These are phyloP conservation scores for Passalora sequoiae DNA, from an alignment of 2,329 filamentous ascomycete species.

Conservation along the genomic window DNA sequence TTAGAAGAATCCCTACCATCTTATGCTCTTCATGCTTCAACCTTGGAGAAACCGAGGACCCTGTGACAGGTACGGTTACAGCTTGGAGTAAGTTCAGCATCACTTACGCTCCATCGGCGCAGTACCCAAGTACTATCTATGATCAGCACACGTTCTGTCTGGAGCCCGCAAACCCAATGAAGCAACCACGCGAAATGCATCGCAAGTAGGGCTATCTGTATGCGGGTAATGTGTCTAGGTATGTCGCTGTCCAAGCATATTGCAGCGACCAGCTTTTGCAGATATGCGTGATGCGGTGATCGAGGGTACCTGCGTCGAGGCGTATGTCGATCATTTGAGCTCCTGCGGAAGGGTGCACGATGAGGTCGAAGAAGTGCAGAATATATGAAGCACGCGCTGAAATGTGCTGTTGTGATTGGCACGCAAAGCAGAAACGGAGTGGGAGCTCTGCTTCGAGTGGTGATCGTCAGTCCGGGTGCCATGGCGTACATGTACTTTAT, in stretches of 20 bases:
- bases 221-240: no score
- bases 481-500: no score
- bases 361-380: background rate
- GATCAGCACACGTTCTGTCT: background rate
- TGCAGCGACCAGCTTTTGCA: background rate
- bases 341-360: background rate
- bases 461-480: background rate
- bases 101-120: background rate
- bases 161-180: background rate
- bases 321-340: constrained; percentile 1
- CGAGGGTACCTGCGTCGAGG: background rate
- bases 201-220: no score
- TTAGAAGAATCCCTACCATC: no score
- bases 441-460: no score
- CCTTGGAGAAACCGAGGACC: no score
- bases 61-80: no score
- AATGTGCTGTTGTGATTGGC: background rate
- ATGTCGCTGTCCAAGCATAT: background rate
- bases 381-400: background rate
- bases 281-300: background rate
- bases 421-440: background rate
- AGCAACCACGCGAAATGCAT: background rate
- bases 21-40: no score
- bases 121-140: background rate
- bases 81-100: background rate